Conservation (phyloP, 371 early-diverging fungal genomes). For the Mortierella sp. region DNA sequence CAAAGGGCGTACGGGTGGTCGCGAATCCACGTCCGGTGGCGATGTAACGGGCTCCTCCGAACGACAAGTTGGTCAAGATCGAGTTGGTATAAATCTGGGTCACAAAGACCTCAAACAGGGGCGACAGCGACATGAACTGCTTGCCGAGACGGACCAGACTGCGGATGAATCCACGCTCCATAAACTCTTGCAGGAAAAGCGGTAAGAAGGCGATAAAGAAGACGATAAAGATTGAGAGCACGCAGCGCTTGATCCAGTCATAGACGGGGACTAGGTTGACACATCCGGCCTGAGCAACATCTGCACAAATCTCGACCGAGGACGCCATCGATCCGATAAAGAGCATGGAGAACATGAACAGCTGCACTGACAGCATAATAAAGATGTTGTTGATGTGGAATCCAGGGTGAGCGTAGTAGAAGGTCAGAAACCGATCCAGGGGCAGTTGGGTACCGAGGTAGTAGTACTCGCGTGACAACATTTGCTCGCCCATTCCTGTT, state of each 20-base stretch:
- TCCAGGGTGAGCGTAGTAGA: conserved; percentile 91
- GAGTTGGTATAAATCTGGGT: conserved; percentile 90
- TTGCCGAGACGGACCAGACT: conserved; percentile 81
- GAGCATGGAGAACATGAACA: conserved; percentile 84
- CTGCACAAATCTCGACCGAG: conserved; percentile 61
- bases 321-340: conserved; percentile 79
- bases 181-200: conserved; percentile 84
- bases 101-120: conserved; percentile 90
- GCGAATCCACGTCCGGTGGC: conserved; percentile 92
- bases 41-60: conserved; percentile 90
- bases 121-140: conserved; percentile 86
- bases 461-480: conserved; percentile 91
- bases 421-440: conserved; percentile 87
- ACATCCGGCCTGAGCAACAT: conserved; percentile 71
- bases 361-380: conserved; percentile 86
- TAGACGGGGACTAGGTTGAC: conserved; percentile 78
- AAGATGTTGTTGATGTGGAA: conserved; percentile 93
- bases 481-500: conserved; percentile 93
- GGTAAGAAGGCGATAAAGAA: conserved; percentile 87
- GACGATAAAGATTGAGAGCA: conserved; percentile 81
- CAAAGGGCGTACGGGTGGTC: conserved; percentile 83
- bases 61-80: conserved; percentile 82
- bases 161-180: conserved; percentile 85
- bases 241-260: conserved; percentile 86
- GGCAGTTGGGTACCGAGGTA: conserved; percentile 88